Conservation (phyloP, 2,329 filamentous ascomycete genomes). For the Xylariaceae sp. region DNA sequence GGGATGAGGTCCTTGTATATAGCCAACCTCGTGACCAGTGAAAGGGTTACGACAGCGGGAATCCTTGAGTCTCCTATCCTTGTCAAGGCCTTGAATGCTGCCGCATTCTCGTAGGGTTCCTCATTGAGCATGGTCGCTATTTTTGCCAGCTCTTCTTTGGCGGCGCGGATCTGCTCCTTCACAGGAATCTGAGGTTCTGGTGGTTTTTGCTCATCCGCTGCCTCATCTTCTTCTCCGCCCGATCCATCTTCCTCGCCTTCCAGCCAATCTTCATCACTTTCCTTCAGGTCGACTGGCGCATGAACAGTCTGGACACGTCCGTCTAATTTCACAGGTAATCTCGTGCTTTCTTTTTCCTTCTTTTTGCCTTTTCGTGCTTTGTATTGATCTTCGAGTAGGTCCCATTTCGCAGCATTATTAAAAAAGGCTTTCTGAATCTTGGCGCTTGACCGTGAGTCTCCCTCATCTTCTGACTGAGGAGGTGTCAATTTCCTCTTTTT, state of each 20-base stretch:
- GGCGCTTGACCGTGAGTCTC: conserved; percentile 41
- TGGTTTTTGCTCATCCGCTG: conserved; percentile 39
- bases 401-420: conserved; percentile 80
- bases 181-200: conserved; percentile 71
- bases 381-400: conserved; percentile 83
- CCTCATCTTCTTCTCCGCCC: conserved; percentile 51
- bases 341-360: conserved; percentile 71
- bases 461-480: conserved; percentile 54
- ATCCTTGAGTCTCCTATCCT: conserved; percentile 75
- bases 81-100: conserved; percentile 78
- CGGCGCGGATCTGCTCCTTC: conserved; percentile 80
- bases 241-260: conserved; percentile 63
- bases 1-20: conserved; percentile 97
- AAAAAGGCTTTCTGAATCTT: conserved; percentile 70
- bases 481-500: conserved; percentile 68
- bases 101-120: conserved; percentile 88
- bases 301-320: conserved; percentile 71
- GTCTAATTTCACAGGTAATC: conserved; percentile 84
- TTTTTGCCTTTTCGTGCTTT: conserved; percentile 78
- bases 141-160: conserved; percentile 91
- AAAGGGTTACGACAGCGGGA: conserved; percentile 80
- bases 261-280: conserved; percentile 69
- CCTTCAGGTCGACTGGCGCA: conserved; percentile 62
- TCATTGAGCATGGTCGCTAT: conserved; percentile 85
- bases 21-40: conserved; percentile 83